Percentiles rank a stretch among this genome's conserved stretches.
Conservation (phyloP, 2,329 filamentous ascomycete species). For the Ambrosiella beaveri region DNA sequence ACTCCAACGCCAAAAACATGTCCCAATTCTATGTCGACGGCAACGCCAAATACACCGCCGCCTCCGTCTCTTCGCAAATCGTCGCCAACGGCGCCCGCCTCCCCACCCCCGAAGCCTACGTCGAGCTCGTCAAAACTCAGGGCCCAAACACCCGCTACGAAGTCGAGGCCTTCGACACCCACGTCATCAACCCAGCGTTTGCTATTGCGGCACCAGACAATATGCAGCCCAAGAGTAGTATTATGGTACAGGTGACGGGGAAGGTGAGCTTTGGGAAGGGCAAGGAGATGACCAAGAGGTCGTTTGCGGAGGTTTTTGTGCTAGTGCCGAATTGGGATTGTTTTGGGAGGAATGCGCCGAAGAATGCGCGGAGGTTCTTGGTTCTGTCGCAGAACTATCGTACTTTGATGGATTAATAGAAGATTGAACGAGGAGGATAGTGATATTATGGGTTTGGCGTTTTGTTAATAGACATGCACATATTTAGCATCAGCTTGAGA, state of each 20-base stretch:
- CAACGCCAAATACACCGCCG: conserved; percentile 11
- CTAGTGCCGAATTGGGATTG: conserved; percentile 60
- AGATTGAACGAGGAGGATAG: no score
- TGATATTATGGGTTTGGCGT: no score
- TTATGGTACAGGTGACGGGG: conserved; percentile 59
- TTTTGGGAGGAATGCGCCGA: conserved; percentile 27
- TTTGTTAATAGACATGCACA: no score
- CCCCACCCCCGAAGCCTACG: conserved; percentile 46
- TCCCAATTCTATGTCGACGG: conserved; percentile 49
- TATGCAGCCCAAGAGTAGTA: conserved; percentile 43
- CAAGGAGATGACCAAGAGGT: conserved; percentile 43
- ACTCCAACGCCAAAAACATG: conserved; percentile 39
- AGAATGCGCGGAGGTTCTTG: conserved; percentile 37
- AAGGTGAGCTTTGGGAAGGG: conserved; percentile 50
- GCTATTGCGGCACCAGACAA: conserved; percentile 36
- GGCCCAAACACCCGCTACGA: conserved; percentile 46
- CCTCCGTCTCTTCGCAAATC: conserved; percentile 44
- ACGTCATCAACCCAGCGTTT: conserved; percentile 57
- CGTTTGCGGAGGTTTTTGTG: conserved; percentile 67
- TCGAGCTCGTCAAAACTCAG: conserved; percentile 49
- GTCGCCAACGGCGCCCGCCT: conserved; percentile 59
- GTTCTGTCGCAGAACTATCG: conserved; percentile 60
- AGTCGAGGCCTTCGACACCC: conserved; percentile 57
- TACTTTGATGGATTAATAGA: conserved; percentile 20
- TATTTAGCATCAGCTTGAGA: no score